Evolutionary conservation across 2,329 filamentous ascomycete genomes (phyloP), one percentile per base, ranked within the genome.

Genomic region (Juglanconis juglandina): DNA sequence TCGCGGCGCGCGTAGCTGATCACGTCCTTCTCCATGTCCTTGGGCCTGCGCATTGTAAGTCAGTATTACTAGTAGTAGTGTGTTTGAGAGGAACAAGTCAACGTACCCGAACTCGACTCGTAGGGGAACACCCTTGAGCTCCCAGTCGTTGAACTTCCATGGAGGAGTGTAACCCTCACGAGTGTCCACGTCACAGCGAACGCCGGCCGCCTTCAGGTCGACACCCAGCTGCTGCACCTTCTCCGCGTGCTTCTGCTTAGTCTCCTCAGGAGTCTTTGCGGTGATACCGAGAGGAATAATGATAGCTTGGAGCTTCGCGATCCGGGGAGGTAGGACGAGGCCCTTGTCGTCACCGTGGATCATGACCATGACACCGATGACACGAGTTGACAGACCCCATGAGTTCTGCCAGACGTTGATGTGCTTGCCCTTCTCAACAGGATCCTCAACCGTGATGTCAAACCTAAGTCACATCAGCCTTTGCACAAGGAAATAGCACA

Each of bases 91-190:
- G 10, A 32, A 9, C 24, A 41, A 11, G 41, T 98, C 95, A 77
- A 96, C 96, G 69, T 95, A 94, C 5, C 96, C 96, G 71, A 96
- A 96, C 76, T 99, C 95, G 61, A 99, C 83, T 62, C 95, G 90
- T 42, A 99, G 85, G 51, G 96, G 95, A 47, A 98, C 90, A 73
- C 96, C 95, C 78, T 94, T 96, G 68, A 98, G 83, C 76, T 99
- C 96, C 92, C 92, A 97, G 77, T 99, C 93, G 77, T 96, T 96
- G 82, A 99, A 99, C 77, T 99, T 99, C 88, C 90, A 98, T 66
- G 92, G 92, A 44, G 95, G 93, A 63, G 92, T 86, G 87, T 98
- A 96, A 66, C 90, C 90, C 55, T 98, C 94, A 62, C 96, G 88
- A 72, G 87, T 84, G 72, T 99, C 95, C 55, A 88, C 85, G 66